Base-by-base conservation (phyloP, 2,329 filamentous ascomycete genomes). In the Passalora sequoiae region DNA sequence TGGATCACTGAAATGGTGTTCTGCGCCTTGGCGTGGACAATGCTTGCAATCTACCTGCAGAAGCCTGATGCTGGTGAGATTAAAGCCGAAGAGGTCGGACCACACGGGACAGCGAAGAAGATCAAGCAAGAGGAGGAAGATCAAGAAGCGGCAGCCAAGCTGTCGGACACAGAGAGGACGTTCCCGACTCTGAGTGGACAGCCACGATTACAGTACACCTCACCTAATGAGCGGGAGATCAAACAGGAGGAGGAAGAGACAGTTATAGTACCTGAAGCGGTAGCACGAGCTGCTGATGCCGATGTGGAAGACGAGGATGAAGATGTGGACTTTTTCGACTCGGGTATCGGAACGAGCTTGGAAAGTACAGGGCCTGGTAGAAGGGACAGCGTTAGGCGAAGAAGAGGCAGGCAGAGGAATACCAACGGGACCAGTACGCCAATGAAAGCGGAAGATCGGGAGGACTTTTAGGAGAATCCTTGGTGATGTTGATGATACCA, bases 1-100 rank as follows among this genome's bases (percentile, higher is more conserved):
- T 97, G 89, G 88, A 61, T 70, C 1, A 78, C 80, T 9, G 88
- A 91, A 60, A 73, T 94, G 57, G 51, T 80, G 0, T 83, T 82
- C 30, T 77, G 85, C 62, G 70, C 73, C 1, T 27, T 81, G 1
- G 81, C 77, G 0, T 94, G 86, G 83, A 62, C 76, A 1, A 33
- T 76, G 0, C 55, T 86, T 15, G 70, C 63, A 6, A 68, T 69
- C 24, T 57, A 70, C 31, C 59, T 73, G 32, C 35, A 51, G 32
- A 10, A 43, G 13, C 40, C 44, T 10, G 38, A 19, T 16, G 31
- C 42, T 30, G 25, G 29, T 22, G 44, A 42, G 28, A 41, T 41
- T 16, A 52, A 56, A 19, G 48, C 45, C 4, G 49, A 58, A 19
- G 38, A 49, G 25, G 15, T 47, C 19, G 42, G 51, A 10, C 43